A percentile compares a stretch with the other conserved stretches of the same genome.
Conservation (phyloP, 305 asterid species). For the Withania somnifera region DNA sequence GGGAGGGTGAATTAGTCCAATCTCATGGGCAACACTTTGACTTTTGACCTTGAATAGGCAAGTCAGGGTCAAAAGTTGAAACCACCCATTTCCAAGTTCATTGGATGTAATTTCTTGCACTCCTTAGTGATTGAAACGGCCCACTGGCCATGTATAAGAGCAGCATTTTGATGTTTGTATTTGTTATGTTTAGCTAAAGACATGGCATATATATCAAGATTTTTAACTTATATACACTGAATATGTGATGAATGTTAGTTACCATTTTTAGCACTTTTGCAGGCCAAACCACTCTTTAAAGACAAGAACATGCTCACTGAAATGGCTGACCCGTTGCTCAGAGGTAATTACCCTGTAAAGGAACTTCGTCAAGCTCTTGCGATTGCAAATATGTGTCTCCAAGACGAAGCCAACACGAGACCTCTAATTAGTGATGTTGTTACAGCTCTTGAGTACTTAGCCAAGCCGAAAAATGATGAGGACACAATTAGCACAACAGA, state of each 20-base stretch:
- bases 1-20: background rate
- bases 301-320: slow-evolving; percentile 40
- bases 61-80: too few relatives aligned
- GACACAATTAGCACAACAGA: background rate
- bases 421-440: slow-evolving; percentile 84
- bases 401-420: slow-evolving; percentile 69
- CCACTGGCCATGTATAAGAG: background rate
- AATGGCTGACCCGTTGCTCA: slow-evolving; percentile 66
- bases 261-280: slow-evolving; percentile 1
- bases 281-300: slow-evolving; percentile 76
- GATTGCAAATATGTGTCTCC: slow-evolving; percentile 82
- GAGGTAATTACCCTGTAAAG: slow-evolving; percentile 53
- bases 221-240: background rate
- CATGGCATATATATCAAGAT: background rate
- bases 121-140: background rate
- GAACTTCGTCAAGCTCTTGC: slow-evolving; percentile 71
- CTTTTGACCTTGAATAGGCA: background rate
- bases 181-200: background rate
- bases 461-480: slow-evolving; percentile 29
- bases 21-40: background rate
- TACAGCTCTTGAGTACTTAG: slow-evolving; percentile 73
- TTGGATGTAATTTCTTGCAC: background rate
- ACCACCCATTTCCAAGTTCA: too few relatives aligned
- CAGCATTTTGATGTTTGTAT: too few relatives aligned
- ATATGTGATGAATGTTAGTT: background rate